Evolutionary conservation across 192 early-diverging fungal genomes (phyloP), one percentile per base, ranked within the genome.

Genomic region (Coemansia sp.): DNA sequence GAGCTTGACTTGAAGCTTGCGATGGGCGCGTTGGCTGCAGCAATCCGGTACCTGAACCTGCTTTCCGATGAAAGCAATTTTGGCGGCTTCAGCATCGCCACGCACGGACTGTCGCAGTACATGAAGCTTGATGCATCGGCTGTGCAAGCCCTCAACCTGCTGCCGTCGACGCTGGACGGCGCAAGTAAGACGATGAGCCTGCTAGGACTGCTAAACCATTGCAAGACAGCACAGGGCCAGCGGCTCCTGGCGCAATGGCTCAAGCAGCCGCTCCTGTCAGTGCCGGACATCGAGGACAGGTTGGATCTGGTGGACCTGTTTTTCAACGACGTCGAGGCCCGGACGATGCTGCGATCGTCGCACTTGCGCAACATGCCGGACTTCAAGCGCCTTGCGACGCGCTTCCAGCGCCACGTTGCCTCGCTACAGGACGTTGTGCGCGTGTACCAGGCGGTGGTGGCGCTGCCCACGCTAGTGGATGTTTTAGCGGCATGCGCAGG

Each of bases 101-200:
- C 80, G 10, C 90, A 94, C 74, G 91, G 94, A 67, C 72, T 97
- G 68, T 87, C 91, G 7, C 93, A 96, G 75, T 97, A 89, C 72
- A 95, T 97, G 95, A 86, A 87, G 55, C 84, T 98, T 59, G 97
- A 97, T 76, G 90, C 92, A 0, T 88, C 95, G 5, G 97, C 97
- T 0, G 86, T 98, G 6, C 83, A 84, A 23, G 95, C 95, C 0
- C 76, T 98, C 16, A 96, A 96, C 67, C 76, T 98, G 45, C 88
- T 94, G 84, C 93, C 93, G 0, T 81, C 81, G 56, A 81, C 85
- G 7, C 85, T 87, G 26, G 92, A 95, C 66, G 93, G 91, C 45
- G 70, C 68, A 21, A 77, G 69, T 60, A 73, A 76, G 57, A 76
- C 80, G 5, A 89, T 89, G 88, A 87, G 86, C 70, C 75, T 98